These are phyloP conservation scores for Xylaria sp. DNA, from an alignment of 2,329 filamentous ascomycete genomes.

Conservation along the genomic window DNA sequence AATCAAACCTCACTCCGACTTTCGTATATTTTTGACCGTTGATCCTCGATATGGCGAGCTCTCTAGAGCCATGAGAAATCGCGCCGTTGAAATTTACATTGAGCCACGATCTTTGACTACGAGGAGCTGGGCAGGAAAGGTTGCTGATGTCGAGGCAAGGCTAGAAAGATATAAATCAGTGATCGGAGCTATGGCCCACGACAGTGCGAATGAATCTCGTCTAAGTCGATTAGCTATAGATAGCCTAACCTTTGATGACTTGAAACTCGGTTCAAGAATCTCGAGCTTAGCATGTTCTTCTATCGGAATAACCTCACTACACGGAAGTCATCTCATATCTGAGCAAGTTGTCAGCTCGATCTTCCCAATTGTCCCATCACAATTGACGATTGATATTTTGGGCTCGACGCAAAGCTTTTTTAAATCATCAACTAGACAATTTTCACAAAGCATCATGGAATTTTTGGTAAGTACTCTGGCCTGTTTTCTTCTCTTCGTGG, in stretches of 20 bases:
- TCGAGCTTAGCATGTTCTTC: slow-evolving; percentile 25
- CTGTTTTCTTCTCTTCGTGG: slow-evolving; percentile 23
- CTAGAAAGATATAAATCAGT: slow-evolving; percentile 53
- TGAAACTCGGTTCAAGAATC: slow-evolving; percentile 45
- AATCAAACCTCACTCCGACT: slow-evolving; percentile 81
- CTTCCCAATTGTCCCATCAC: slow-evolving; percentile 37
- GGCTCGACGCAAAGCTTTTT: slow-evolving; percentile 47
- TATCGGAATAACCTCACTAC: slow-evolving; percentile 7
- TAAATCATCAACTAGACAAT: slow-evolving; percentile 38
- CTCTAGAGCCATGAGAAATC: slow-evolving; percentile 94
- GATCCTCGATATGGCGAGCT: slow-evolving; percentile 91
- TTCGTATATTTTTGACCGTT: slow-evolving; percentile 92
- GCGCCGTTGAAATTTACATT: slow-evolving; percentile 88
- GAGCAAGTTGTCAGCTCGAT: slow-evolving; percentile 23
- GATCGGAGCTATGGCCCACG: slow-evolving; percentile 42
- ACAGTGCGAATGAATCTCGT: slow-evolving; percentile 37
- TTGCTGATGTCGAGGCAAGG: slow-evolving; percentile 55
- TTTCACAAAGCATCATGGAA: slow-evolving; percentile 42
- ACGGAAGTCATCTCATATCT: slow-evolving; percentile 8
- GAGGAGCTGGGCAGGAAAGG: slow-evolving; percentile 45
- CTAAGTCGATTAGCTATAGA: slow-evolving; percentile 50
- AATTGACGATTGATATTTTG: slow-evolving; percentile 42
- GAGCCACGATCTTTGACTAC: slow-evolving; percentile 49
- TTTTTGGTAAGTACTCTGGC: slow-evolving; percentile 50
- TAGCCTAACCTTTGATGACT: slow-evolving; percentile 54